Evolutionary conservation across 768 basidiomycete genomes (phyloP), one percentile per base, ranked within the genome.

Genomic region (Amanita molliuscula): DNA sequence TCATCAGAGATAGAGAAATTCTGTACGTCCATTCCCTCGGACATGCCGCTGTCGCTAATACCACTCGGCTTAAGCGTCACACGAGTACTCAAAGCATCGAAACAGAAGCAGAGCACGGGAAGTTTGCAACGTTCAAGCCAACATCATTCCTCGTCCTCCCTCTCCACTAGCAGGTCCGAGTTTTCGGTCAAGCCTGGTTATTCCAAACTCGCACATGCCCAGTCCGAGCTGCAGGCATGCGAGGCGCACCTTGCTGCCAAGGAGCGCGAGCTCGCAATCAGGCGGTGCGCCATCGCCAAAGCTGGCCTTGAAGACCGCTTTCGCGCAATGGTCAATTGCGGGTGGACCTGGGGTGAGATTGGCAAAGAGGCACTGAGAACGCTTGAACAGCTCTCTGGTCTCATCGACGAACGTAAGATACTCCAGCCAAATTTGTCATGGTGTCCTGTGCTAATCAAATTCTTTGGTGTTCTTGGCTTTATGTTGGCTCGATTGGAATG

Each of bases 211-310:
- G 68, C 69, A 0, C 66, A 77, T 2, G 86, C 88, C 0, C 88
- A 90, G 55, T 68, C 81, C 0, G 84, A 90, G 54, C 69, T 91
- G 16, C 88, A 88, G 57, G 89, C 86, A 7, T 92, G 89, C 61
- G 88, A 92, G 59, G 69, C 76, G 0, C 84, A 84, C 48, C 72
- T 92, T 2, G 81, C 81, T 0, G 52, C 66, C 23, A 87, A 87
- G 61, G 87, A 92, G 59, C 72, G 66, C 16, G 82, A 82, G 51
- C 72, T 89, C 6, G 75, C 75, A 4, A 58, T 59, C 0, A 66
- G 73, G 43, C 71, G 87, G 0, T 62, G 68, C n/a, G 66, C 66
- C n/a, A 70, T 81, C 6, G 71, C 87, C 10, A 68, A 73, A 5
- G 75, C 80, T 37, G 86, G 86, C 0, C 68, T 92, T 18, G 71